Percentiles rank a stretch among this genome's conserved stretches.
Evolutionary conservation across 2,329 filamentous ascomycete genomes (phyloP).

Genomic region (Hyphodiscus sp.): DNA sequence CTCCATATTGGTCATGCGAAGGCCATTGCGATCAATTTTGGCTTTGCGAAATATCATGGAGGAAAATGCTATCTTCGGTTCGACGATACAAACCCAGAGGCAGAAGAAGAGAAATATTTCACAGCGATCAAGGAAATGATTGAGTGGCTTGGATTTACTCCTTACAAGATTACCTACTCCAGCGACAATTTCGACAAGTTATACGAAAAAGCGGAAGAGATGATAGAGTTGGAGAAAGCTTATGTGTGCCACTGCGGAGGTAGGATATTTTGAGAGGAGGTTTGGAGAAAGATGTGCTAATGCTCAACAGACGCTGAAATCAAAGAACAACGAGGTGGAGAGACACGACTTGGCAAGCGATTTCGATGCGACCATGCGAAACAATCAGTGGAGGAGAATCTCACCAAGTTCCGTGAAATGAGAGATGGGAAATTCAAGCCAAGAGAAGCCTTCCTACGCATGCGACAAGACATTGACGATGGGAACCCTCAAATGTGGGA

Average conservation of each 20-base stretch:
- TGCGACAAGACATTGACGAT: conserved; percentile 83
- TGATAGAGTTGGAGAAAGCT: conserved; percentile 63
- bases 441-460: conserved; percentile 76
- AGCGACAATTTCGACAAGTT: conserved; percentile 82
- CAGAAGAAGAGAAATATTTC: conserved; percentile 87
- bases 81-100: conserved; percentile 93
- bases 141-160: conserved; percentile 73
- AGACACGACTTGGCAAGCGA: conserved; percentile 60
- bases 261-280: conserved; percentile 23
- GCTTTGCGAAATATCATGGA: conserved; percentile 79
- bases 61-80: conserved; percentile 70
- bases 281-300: conserved; percentile 20
- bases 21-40: conserved; percentile 94
- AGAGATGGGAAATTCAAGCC: conserved; percentile 84
- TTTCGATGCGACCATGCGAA: conserved; percentile 78
- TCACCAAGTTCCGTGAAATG: conserved; percentile 84
- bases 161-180: conserved; percentile 73
- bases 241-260: conserved; percentile 86
- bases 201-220: conserved; percentile 81
- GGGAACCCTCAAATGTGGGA: conserved; percentile 97
- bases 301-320: conserved; percentile 60
- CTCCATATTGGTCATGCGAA: conserved; percentile 93
- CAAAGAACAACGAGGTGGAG: conserved; percentile 79
- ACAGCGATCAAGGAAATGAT: conserved; percentile 84
- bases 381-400: conserved; percentile 66